Evolutionary conservation across 2,329 filamentous ascomycete species (phyloP).

Genomic region (Alternaria sp.): DNA sequence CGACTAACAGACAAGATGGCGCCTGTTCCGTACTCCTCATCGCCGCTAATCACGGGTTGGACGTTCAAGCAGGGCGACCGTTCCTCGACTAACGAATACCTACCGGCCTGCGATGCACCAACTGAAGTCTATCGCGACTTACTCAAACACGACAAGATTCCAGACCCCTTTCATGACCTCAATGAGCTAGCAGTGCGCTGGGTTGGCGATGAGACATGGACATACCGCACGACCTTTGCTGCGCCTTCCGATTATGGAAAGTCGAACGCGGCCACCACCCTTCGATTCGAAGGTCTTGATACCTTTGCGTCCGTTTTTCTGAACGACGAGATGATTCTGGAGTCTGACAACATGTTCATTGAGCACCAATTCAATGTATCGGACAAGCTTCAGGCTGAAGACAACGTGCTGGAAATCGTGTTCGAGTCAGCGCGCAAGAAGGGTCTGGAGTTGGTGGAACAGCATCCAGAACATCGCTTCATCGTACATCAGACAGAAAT

Average conservation of each 20-base stretch:
- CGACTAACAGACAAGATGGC: neutral
- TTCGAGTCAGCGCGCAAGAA: slow-evolving; percentile 62
- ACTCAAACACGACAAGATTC: slow-evolving; percentile 54
- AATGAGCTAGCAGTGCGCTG: slow-evolving; percentile 57
- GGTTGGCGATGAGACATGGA: slow-evolving; percentile 57
- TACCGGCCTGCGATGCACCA: slow-evolving; percentile 52
- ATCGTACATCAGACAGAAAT: slow-evolving; percentile 48
- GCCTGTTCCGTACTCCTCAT: slow-evolving; percentile 2
- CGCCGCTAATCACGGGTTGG: slow-evolving; percentile 42
- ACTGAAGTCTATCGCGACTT: slow-evolving; percentile 57
- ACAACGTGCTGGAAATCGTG: slow-evolving; percentile 60
- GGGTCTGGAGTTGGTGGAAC: slow-evolving; percentile 58
- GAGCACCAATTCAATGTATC: slow-evolving; percentile 62
- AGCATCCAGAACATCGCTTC: slow-evolving; percentile 61
- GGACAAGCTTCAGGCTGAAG: slow-evolving; percentile 42
- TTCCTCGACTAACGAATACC: slow-evolving; percentile 45
- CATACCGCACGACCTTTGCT: slow-evolving; percentile 45
- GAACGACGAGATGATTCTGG: slow-evolving; percentile 60
- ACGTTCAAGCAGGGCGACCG: slow-evolving; percentile 55
- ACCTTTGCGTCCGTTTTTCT: slow-evolving; percentile 66
- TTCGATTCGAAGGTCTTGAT: slow-evolving; percentile 69
- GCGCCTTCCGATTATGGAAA: slow-evolving; percentile 39
- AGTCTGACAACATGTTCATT: slow-evolving; percentile 68
- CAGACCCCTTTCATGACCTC: slow-evolving; percentile 57
- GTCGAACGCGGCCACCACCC: slow-evolving; percentile 44